Conservation (phyloP, 106 monocot species). For the Phalaenopsis equestris region DNA sequence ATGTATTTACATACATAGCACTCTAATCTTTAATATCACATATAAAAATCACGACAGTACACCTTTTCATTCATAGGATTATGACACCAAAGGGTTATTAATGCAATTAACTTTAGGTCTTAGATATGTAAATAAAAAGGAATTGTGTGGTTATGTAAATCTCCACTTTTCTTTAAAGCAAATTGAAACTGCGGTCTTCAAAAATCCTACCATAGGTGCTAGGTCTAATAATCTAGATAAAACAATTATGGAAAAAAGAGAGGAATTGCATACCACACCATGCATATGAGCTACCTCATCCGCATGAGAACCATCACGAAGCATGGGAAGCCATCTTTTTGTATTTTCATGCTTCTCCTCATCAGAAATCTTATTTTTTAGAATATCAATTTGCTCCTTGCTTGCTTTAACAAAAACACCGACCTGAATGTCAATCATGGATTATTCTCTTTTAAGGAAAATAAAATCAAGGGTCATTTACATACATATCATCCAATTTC, state of each 20-base stretch:
- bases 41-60: too few relatives aligned
- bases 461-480: not conserved
- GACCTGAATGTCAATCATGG: conserved; percentile 33
- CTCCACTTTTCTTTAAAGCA: too few relatives aligned
- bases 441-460: not conserved
- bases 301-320: conserved; percentile 42
- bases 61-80: too few relatives aligned
- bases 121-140: too few relatives aligned
- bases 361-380: conserved; percentile 72
- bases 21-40: too few relatives aligned
- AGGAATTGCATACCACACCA: conserved; percentile 65
- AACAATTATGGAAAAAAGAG: not conserved
- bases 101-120: too few relatives aligned
- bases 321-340: conserved; percentile 54
- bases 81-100: too few relatives aligned
- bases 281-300: conserved; percentile 87
- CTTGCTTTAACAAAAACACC: conserved; percentile 75
- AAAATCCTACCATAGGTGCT: not conserved
- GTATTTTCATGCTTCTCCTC: conserved; percentile 47
- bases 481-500: too few relatives aligned
- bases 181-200: not conserved
- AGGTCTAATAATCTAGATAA: not conserved
- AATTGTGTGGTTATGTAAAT: too few relatives aligned
- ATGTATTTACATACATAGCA: too few relatives aligned
- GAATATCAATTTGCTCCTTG: conserved; percentile 96